These are phyloP conservation scores for Podaxis mareebaensis DNA, from an alignment of 768 basidiomycete genomes.

Conservation along the genomic window DNA sequence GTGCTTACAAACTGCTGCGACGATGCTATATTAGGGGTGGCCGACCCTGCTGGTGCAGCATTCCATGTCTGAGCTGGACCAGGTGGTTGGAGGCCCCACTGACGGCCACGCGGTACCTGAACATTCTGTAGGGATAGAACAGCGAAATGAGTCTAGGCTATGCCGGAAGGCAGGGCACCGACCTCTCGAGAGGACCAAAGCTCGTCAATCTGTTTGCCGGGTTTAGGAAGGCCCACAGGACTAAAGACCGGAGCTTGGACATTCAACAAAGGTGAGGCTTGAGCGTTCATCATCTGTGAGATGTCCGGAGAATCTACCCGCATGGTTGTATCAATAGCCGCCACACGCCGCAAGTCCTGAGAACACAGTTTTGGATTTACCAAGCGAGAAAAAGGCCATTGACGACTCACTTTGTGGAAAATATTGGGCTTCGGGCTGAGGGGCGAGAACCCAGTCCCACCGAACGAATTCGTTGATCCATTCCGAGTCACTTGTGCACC, in stretches of 20 bases:
- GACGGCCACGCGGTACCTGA: slow-evolving; percentile 17
- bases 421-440: slow-evolving; percentile 23
- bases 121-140: slow-evolving; percentile 19
- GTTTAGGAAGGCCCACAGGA: slow-evolving; percentile 33
- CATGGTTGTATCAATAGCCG: slow-evolving; percentile 6
- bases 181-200: slow-evolving; percentile 36
- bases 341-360: slow-evolving; percentile 23
- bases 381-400: neutral
- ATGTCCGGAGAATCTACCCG: slow-evolving; percentile 30
- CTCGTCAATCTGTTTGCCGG: slow-evolving; percentile 31
- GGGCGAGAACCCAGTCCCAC: slow-evolving; percentile 28
- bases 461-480: slow-evolving; percentile 12
- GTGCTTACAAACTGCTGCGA: slow-evolving; percentile 7
- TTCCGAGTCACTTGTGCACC: neutral
- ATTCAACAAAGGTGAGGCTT: slow-evolving; percentile 32
- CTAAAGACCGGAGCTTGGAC: slow-evolving; percentile 35
- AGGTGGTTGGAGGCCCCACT: neutral
- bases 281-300: slow-evolving; percentile 10
- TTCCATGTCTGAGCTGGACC: slow-evolving; percentile 1
- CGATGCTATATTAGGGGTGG: neutral
- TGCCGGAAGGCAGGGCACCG: neutral
- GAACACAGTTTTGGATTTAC: neutral
- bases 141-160: neutral
- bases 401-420: slow-evolving; percentile 23
- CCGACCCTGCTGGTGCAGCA: neutral